These are phyloP conservation scores for Phialemonium atrogriseum DNA, from an alignment of 2,329 filamentous ascomycete species.

Conservation along the genomic window DNA sequence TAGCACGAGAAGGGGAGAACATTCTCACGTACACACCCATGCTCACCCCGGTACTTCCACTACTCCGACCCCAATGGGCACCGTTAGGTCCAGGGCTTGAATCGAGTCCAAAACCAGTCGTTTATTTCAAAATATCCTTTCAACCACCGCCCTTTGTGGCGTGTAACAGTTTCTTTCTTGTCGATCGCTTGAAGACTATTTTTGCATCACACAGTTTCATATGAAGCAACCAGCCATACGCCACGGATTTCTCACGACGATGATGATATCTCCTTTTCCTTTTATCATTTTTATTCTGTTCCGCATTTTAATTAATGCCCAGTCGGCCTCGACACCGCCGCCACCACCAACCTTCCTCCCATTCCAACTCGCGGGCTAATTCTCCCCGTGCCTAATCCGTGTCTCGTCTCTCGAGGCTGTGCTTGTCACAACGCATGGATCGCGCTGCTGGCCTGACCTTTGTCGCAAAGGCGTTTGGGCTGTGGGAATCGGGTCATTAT, in stretches of 20 bases:
- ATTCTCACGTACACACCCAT: conserved; percentile 24
- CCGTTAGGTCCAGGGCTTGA: conserved; percentile 18
- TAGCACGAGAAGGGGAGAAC: conserved; percentile 35
- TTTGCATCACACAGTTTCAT: conserved; percentile 13
- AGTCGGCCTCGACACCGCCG: too few species aligned
- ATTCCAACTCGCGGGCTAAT: too few species aligned
- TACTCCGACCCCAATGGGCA: conserved; percentile 15
- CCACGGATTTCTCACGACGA: conserved; percentile 16
- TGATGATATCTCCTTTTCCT: conserved; percentile 11
- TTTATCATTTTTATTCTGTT: too few species aligned
- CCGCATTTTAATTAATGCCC: too few species aligned
- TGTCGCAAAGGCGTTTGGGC: too few species aligned
- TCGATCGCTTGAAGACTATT: conserved; percentile 14
- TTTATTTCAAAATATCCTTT: conserved; percentile 1
- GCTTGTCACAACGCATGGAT: too few species aligned
- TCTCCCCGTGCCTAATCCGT: too few species aligned
- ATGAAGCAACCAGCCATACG: conserved; percentile 14
- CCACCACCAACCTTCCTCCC: too few species aligned
- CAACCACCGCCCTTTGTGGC: neutral
- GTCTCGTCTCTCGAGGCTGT: too few species aligned
- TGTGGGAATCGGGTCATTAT: too few species aligned
- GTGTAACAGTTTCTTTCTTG: conserved; percentile 6
- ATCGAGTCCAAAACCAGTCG: conserved; percentile 1
- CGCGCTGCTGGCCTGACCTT: too few species aligned
- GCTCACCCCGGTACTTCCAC: conserved; percentile 15